Base-by-base conservation (phyloP, 2,329 filamentous ascomycete species). In the Monosporascus sp. region DNA sequence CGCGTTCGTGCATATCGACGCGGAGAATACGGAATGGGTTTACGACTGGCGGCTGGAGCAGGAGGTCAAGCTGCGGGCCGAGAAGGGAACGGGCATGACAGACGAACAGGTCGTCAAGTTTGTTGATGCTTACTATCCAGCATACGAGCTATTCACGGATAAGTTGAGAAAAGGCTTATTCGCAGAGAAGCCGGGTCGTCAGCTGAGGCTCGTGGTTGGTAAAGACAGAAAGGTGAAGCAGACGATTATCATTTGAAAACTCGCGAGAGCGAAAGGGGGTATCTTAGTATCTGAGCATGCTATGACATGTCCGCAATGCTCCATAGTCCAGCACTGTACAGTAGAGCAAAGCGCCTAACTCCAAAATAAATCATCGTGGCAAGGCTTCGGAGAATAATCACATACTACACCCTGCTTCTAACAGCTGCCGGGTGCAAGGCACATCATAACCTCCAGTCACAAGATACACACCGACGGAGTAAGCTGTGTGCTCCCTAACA, bases 1-100 rank as follows among this genome's bases (percentile, higher is more conserved):
- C 50, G 77, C 75, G 8, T 81, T 84, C 51, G 72, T 84, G 44
- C 80, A 84, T 59, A 70, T 84, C 56, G 80, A 96, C 63, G 88
- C 91, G 6, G 80, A 88, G 60, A 76, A 94, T 59, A 77, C 83
- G 5, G 75, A 77, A 49, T 92, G 84, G 65, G 92, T 96, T 50
- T 96, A 96, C 63, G 81, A 80, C 56, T 96, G 92, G 92, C 83
- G 91, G 15, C 74, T 85, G 60, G 78, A 96, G 72, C 90, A 96
- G 71, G 91, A 96, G 71, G 79, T 80, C 47, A 80, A 80, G 54
- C 75, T 96, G 62, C 81, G 88, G 24, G 74, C 74, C 7, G 71
- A 77, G 22, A 87, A 81, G 58, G 90, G 88, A 8, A 79, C 77
- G 0, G 91, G 90, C 31, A 96, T 96, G 92, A 87, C 83, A 1